phyloP scores from a whole-genome alignment of 345 rosid genomes.

The Populus alba region DNA sequence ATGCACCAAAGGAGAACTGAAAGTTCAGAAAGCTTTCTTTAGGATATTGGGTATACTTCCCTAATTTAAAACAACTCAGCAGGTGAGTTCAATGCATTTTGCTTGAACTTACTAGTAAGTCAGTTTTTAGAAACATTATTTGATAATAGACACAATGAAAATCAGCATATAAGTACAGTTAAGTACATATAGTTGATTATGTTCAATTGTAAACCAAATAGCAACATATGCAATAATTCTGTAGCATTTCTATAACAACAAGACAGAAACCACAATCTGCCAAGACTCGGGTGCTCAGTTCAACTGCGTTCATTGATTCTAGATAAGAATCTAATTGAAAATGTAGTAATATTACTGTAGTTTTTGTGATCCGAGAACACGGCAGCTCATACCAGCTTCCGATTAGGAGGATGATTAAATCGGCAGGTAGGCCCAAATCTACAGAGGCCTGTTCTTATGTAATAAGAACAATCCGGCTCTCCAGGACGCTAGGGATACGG shows the following conservation, averaged over 20 bases:
- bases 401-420: conserved; percentile 75
- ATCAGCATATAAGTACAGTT: neutral
- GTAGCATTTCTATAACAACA: neutral
- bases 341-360: neutral
- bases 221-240: neutral
- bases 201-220: neutral
- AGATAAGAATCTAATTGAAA: neutral
- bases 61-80: neutral
- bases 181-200: neutral
- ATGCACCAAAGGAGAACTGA: neutral
- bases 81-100: neutral
- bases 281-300: neutral
- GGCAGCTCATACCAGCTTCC: conserved; percentile 70
- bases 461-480: conserved; percentile 94
- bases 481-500: conserved; percentile 87
- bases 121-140: neutral
- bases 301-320: neutral
- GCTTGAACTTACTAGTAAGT: neutral
- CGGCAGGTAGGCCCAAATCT: conserved; percentile 76
- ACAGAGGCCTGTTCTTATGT: conserved; percentile 96
- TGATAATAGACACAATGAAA: neutral
- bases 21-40: neutral
- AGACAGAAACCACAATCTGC: neutral
- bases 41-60: neutral
- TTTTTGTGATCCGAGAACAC: neutral